A percentile compares a stretch with the other conserved stretches of the same genome.
Conservation (phyloP, 495 filamentous ascomycete species). For the Lepidopterella palustris region DNA sequence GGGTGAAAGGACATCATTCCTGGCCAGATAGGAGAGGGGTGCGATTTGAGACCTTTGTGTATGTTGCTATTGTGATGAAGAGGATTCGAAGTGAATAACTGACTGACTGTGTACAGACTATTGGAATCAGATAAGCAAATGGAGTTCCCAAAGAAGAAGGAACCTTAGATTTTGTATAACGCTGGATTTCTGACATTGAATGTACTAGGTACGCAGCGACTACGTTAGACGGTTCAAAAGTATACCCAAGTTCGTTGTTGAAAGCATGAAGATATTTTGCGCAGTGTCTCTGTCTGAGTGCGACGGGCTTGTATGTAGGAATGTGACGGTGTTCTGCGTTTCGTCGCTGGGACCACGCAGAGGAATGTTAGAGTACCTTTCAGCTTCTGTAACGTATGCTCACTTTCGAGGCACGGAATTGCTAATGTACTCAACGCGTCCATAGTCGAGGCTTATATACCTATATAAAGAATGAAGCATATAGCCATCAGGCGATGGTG, state of each 20-base stretch:
- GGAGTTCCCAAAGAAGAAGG: not conserved
- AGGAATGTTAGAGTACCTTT: too few relatives aligned
- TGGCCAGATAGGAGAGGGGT: not conserved
- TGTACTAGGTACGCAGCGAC: not conserved
- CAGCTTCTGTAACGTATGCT: too few relatives aligned
- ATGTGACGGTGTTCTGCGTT: too few relatives aligned
- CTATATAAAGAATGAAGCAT: too few relatives aligned
- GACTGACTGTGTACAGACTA: not conserved
- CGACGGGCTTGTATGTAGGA: too few relatives aligned
- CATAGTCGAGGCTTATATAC: too few relatives aligned
- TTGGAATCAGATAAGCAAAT: not conserved
- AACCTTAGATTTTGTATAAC: not conserved
- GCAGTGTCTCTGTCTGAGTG: too few relatives aligned
- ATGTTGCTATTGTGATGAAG: not conserved
- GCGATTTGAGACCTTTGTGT: not conserved
- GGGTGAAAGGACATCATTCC: not conserved
- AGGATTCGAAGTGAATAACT: not conserved
- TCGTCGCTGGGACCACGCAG: too few relatives aligned
- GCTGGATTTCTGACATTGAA: not conserved
- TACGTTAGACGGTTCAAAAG: conserved; percentile 32
- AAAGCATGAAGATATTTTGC: too few relatives aligned
- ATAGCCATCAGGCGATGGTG: conserved; percentile 48
- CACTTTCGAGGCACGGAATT: too few relatives aligned
- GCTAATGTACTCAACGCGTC: too few relatives aligned
- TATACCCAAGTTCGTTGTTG: too few relatives aligned